These are phyloP conservation scores for Cichorium intybus DNA, from an alignment of 140 eudicot genomes.

Conservation along the genomic window DNA sequence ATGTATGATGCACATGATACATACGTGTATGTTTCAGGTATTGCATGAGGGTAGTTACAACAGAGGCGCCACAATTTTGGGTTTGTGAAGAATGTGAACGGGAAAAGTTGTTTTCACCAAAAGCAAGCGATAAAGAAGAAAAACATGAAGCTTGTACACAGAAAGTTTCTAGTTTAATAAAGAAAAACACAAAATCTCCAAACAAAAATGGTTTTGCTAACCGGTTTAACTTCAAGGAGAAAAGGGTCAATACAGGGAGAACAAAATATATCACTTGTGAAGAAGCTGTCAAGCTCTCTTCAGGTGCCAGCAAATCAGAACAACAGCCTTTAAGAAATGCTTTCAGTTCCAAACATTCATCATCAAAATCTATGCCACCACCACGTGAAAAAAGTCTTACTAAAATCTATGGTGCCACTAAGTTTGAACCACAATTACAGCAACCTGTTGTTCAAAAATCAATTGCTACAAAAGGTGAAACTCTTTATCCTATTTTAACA, in stretches of 20 bases:
- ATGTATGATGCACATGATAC: too few species aligned
- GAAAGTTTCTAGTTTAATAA: neutral
- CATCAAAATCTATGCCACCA: constrained; percentile 18
- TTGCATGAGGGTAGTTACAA: constrained; percentile 37
- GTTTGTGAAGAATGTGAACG: constrained; percentile 49
- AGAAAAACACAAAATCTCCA: neutral
- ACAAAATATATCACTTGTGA: constrained; percentile 36
- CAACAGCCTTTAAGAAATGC: neutral
- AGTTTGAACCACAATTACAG: neutral
- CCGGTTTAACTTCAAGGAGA: constrained; percentile 25
- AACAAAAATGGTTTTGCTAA: constrained; percentile 9
- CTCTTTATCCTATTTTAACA: neutral
- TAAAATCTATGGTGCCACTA: neutral
- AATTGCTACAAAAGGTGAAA: constrained; percentile 33
- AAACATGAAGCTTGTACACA: neutral
- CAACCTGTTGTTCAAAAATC: constrained; percentile 20
- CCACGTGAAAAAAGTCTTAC: constrained; percentile 11
- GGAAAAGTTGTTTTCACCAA: constrained; percentile 12
- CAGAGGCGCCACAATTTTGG: constrained; percentile 40
- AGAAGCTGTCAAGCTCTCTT: constrained; percentile 53
- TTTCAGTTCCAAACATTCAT: neutral
- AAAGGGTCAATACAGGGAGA: constrained; percentile 41
- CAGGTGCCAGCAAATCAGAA: constrained; percentile 17
- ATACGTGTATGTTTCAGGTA: constrained; percentile 41
- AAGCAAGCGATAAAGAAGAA: neutral